Conservation (phyloP, 495 filamentous ascomycete genomes). For the Daldinia childiae region DNA sequence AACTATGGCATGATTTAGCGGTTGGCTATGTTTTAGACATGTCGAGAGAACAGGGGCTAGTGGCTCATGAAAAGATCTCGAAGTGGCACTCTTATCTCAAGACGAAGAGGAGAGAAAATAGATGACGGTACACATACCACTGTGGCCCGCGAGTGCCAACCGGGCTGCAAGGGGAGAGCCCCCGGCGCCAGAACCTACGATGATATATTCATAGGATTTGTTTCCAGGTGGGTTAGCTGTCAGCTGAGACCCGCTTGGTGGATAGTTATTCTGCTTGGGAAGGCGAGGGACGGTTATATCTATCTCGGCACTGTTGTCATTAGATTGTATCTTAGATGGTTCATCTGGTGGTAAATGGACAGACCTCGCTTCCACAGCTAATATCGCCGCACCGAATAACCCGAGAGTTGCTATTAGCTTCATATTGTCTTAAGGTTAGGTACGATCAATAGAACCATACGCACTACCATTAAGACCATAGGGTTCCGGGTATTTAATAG, state of each 20-base stretch:
- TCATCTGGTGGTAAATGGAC: neutral
- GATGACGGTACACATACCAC: no score
- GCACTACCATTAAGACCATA: neutral
- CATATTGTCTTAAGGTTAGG: slow-evolving; percentile 21
- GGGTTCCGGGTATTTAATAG: neutral
- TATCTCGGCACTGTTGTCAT: slow-evolving; percentile 15
- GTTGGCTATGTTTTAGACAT: no score
- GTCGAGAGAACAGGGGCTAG: no score
- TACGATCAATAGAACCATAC: neutral
- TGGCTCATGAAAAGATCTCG: no score
- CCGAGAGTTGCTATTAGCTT: slow-evolving; percentile 9
- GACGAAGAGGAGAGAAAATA: no score
- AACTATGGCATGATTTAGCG: neutral
- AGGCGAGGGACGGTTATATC: slow-evolving; percentile 25
- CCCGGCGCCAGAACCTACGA: no score
- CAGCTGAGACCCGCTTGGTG: no score
- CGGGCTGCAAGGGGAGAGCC: no score
- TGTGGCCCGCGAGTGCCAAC: no score
- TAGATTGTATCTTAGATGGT: neutral
- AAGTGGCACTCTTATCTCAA: no score
- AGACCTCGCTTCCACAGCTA: slow-evolving; percentile 6
- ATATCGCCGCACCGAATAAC: slow-evolving; percentile 10
- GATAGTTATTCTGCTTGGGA: slow-evolving; percentile 6
- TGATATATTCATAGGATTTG: no score
- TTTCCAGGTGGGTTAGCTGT: no score